Percentiles rank a stretch among this genome's conserved stretches.
Conservation (phyloP, 805 yeast species). For the Saturnispora bothae region DNA sequence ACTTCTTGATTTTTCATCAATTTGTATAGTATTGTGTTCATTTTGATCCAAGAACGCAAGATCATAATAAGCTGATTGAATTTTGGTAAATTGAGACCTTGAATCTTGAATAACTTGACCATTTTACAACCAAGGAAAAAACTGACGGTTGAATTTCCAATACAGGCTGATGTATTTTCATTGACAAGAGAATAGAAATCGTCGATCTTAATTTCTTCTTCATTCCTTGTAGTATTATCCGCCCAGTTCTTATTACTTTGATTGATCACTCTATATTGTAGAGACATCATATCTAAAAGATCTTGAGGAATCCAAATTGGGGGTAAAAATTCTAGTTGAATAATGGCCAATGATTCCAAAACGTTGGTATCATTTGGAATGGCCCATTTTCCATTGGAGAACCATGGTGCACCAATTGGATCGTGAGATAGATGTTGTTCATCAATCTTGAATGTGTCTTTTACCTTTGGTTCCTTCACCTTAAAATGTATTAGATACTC, state of each 20-base stretch:
- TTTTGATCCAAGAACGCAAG: conserved; percentile 22
- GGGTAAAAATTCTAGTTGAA: conserved; percentile 25
- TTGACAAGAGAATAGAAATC: conserved; percentile 16
- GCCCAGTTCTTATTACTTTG: conserved; percentile 19
- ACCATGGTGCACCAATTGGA: conserved; percentile 1
- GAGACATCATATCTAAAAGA: conserved; percentile 16
- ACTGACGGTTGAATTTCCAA: conserved; percentile 3
- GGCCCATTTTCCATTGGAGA: conserved; percentile 3
- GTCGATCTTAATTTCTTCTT: conserved; percentile 11
- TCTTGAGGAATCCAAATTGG: conserved; percentile 27
- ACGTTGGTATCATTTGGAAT: conserved; percentile 12
- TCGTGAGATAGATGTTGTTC: neutral
- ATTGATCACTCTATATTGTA: conserved; percentile 18
- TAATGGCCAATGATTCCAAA: conserved; percentile 14
- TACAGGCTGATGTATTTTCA: conserved; percentile 3
- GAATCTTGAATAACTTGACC: conserved; percentile 21
- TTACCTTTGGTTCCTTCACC: conserved; percentile 18
- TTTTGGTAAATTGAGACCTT: conserved; percentile 16
- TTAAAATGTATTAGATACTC: conserved; percentile 26
- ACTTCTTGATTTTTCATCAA: neutral
- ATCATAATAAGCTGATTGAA: conserved; percentile 14
- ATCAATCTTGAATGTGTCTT: conserved; percentile 8
- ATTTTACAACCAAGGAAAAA: conserved; percentile 23
- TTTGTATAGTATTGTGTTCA: conserved; percentile 19
- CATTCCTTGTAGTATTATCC: conserved; percentile 7